phyloP scores from a whole-genome alignment of 148 eudicot genomes.

The Rhododendron ovatum region DNA sequence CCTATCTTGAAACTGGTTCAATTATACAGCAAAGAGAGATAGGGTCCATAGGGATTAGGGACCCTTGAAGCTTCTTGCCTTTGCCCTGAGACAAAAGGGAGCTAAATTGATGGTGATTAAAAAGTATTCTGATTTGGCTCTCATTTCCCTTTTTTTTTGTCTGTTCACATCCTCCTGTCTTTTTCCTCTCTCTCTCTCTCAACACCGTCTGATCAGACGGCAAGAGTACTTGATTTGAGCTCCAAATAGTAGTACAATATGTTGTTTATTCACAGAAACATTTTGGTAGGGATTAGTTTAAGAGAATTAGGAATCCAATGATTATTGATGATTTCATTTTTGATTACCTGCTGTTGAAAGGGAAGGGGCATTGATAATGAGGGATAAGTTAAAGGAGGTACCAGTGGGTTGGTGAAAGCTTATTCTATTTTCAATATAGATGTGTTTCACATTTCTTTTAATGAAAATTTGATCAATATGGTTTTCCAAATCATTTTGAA shows the following conservation, averaged over 20 bases:
- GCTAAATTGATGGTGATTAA: conserved; percentile 3
- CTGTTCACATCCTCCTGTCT: background rate
- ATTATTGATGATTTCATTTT: background rate
- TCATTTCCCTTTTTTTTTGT: conserved; percentile 2
- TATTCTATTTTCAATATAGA: background rate
- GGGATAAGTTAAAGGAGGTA: background rate
- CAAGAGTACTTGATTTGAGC: background rate
- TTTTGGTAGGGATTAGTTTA: background rate
- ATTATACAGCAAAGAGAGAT: conserved; percentile 21
- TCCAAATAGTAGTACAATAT: background rate
- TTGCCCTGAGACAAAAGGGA: conserved; percentile 9
- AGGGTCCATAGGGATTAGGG: background rate
- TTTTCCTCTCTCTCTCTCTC: background rate
- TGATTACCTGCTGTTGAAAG: conserved; percentile 18
- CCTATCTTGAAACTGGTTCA: background rate
- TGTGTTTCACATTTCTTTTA: too few species aligned
- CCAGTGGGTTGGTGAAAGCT: conserved; percentile 1
- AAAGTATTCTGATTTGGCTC: background rate
- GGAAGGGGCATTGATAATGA: conserved; percentile 15
- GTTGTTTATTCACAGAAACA: background rate
- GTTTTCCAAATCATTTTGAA: too few species aligned
- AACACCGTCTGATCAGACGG: background rate
- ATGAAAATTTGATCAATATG: too few species aligned
- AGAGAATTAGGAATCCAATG: conserved; percentile 12
- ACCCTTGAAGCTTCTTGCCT: conserved; percentile 9